These are phyloP conservation scores for Inosperma sp. DNA, from an alignment of 768 basidiomycete species.

Conservation along the genomic window DNA sequence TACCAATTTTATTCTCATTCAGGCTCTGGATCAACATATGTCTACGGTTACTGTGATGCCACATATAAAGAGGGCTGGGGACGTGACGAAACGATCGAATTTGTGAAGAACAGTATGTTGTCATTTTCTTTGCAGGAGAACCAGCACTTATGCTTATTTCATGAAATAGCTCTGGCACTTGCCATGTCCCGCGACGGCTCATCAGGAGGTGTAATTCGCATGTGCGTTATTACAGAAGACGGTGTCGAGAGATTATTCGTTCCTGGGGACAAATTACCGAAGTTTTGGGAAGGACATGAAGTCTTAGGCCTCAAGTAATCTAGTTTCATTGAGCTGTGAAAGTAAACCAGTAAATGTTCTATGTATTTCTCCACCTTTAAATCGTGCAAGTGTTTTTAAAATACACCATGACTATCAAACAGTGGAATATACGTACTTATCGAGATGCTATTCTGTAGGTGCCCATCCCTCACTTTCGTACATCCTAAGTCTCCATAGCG, in stretches of 20 bases:
- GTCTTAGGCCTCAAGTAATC: conserved; percentile 44
- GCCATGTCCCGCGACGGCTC: conserved; percentile 99
- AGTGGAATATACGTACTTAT: neutral
- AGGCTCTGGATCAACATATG: conserved; percentile 96
- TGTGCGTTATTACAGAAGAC: conserved; percentile 94
- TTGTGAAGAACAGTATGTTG: conserved; percentile 86
- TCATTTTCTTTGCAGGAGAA: neutral
- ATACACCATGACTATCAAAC: neutral
- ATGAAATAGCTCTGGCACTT: conserved; percentile 74
- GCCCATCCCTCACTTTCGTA: conserved; percentile 60
- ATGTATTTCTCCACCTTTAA: too few relatives aligned
- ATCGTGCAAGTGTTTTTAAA: too few relatives aligned
- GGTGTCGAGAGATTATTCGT: conserved; percentile 90
- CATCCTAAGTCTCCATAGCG: conserved; percentile 76
- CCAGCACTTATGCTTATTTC: conserved; percentile 5
- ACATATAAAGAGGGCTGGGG: conserved; percentile 93
- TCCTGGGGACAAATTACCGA: conserved; percentile 84
- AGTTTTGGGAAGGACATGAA: conserved; percentile 85
- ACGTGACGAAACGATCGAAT: conserved; percentile 83
- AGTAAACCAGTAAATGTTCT: too few relatives aligned
- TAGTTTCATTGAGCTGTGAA: neutral
- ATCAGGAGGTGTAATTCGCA: conserved; percentile 94
- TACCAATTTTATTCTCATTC: neutral
- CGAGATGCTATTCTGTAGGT: conserved; percentile 10
- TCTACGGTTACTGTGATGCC: conserved; percentile 99